phyloP scores from a whole-genome alignment of 805 yeast species.

The Metschnikowia vanudenii region DNA sequence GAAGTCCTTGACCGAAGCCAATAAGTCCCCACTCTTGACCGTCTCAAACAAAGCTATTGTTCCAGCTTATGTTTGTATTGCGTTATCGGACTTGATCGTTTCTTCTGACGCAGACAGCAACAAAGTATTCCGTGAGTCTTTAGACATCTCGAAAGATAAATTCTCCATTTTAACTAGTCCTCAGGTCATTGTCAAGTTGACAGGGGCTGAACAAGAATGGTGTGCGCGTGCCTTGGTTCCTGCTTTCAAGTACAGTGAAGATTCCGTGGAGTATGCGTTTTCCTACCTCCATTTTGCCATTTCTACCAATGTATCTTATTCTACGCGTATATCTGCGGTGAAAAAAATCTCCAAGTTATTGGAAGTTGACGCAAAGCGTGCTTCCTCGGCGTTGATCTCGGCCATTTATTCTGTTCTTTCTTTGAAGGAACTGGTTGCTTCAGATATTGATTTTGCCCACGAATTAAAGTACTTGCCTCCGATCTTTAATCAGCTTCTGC shows the following conservation, averaged over 20 bases:
- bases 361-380: conserved; percentile 15
- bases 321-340: conserved; percentile 35
- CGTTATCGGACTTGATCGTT: conserved; percentile 18
- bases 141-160: conserved; percentile 38
- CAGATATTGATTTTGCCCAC: conserved; percentile 17
- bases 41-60: conserved; percentile 51
- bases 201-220: conserved; percentile 52
- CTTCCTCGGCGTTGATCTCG: conserved; percentile 44
- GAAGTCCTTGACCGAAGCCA: conserved; percentile 42
- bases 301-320: conserved; percentile 39
- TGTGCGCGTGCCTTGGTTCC: conserved; percentile 45
- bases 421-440: conserved; percentile 13
- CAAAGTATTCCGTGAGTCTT: conserved; percentile 30
- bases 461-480: conserved; percentile 25
- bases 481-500: conserved; percentile 27
- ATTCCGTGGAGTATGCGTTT: conserved; percentile 35
- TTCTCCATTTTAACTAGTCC: conserved; percentile 49
- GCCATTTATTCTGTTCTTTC: conserved; percentile 37
- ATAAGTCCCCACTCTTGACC: conserved; percentile 52
- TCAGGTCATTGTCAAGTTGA: conserved; percentile 51
- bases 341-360: conserved; percentile 32
- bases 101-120: conserved; percentile 21
- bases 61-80: conserved; percentile 53
- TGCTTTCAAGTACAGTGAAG: conserved; percentile 21
- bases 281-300: conserved; percentile 49